Base-by-base conservation (phyloP, 78 protist genomes). In the Bigelowiella natans region DNA sequence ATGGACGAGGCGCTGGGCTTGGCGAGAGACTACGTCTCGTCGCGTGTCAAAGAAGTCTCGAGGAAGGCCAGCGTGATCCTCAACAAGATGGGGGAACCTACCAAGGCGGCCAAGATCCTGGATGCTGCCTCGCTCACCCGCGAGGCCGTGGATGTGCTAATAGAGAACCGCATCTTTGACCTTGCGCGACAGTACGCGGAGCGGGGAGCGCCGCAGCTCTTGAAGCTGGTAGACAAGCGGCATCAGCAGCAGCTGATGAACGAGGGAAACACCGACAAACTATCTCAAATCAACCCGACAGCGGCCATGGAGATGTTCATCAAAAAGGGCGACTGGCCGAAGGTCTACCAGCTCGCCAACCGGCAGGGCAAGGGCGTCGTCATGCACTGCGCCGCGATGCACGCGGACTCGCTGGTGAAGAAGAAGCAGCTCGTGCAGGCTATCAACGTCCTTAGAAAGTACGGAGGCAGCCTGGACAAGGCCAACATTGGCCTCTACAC, bases 81-180 rank as follows among this genome's bases (percentile, higher is more conserved):
- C n/a, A n/a, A n/a, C n/a, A n/a, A n/a, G n/a, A n/a, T n/a, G n/a
- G n/a, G n/a, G n/a, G n/a, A n/a, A n/a, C n/a, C n/a, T n/a, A n/a
- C n/a, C n/a, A n/a, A n/a, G n/a, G n/a, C n/a, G n/a, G n/a, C n/a
- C n/a, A n/a, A n/a, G n/a, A n/a, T n/a, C n/a, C n/a, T n/a, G n/a
- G n/a, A n/a, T n/a, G n/a, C n/a, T n/a, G n/a, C n/a, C n/a, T n/a
- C n/a, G n/a, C n/a, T n/a, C n/a, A n/a, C n/a, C n/a, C n/a, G n/a
- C n/a, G n/a, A n/a, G n/a, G n/a, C n/a, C n/a, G n/a, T n/a, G n/a
- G n/a, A n/a, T n/a, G n/a, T n/a, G n/a, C n/a, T n/a, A 88, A 40
- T 92, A 30, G 95, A 90, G 28, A 89, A 88, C 39, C 85, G 93
- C 11, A 88, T 88, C 91, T 83, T 85, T 90, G 26, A 29, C 1